Evolutionary conservation across 1,284 basidiomycete genomes (phyloP).

Genomic region (Cryptococcus floricola): DNA sequence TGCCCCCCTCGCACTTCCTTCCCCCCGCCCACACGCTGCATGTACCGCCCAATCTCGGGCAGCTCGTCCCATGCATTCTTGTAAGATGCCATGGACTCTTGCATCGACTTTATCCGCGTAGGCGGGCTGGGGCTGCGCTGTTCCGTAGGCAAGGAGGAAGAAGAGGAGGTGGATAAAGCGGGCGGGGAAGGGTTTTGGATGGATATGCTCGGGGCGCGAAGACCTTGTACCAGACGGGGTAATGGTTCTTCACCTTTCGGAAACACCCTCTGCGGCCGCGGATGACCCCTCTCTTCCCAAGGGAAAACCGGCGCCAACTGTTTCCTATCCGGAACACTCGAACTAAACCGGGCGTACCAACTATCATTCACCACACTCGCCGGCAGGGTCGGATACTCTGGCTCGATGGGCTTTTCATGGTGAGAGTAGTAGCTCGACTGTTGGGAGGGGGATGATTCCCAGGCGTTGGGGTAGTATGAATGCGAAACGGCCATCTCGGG

Average conservation of each 20-base stretch:
- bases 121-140: conserved; percentile 9
- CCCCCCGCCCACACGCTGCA: conserved; percentile 54
- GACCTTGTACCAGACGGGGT: conserved; percentile 12
- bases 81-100: conserved; percentile 57
- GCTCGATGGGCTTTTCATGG: conserved; percentile 23
- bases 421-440: conserved; percentile 28
- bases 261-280: conserved; percentile 67
- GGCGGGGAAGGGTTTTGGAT: conserved; percentile 8
- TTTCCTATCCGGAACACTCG: conserved; percentile 60
- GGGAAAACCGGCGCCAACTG: conserved; percentile 84
- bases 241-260: conserved; percentile 61
- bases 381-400: conserved; percentile 39
- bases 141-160: conserved; percentile 19
- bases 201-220: conserved; percentile 2
- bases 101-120: conserved; percentile 37
- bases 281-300: conserved; percentile 71
- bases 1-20: conserved; percentile 2
- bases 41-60: conserved; percentile 72
- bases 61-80: conserved; percentile 78
- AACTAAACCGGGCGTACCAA: conserved; percentile 52
- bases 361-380: conserved; percentile 43
- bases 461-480: conserved; percentile 51
- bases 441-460: conserved; percentile 52
- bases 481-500: conserved; percentile 51
- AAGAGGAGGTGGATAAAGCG: conserved; percentile 25